A percentile compares a stretch with the other conserved stretches of the same genome.
Conservation (phyloP, 768 basidiomycete genomes). For the Holtermannia corniformis region DNA sequence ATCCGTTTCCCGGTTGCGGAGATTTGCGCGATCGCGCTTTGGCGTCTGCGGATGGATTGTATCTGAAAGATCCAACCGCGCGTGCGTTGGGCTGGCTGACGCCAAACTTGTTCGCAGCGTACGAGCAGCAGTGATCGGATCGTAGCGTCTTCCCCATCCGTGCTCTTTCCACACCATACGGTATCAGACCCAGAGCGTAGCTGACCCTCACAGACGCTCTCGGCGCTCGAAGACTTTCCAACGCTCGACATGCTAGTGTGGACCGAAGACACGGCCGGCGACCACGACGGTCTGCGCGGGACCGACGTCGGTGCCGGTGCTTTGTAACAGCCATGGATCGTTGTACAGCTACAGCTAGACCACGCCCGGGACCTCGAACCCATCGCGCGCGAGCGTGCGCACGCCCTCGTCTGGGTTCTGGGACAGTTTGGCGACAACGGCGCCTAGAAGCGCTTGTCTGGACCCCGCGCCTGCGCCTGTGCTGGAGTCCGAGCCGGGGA, state of each 20-base stretch:
- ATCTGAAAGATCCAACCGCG: too few species aligned
- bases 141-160: too few species aligned
- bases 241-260: not conserved
- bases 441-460: slow-evolving; percentile 8
- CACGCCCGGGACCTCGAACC: slow-evolving; percentile 30
- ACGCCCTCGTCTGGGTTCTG: slow-evolving; percentile 10
- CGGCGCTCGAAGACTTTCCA: not conserved
- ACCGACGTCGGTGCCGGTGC: too few species aligned
- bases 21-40: too few species aligned
- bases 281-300: too few species aligned
- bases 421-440: slow-evolving; percentile 15
- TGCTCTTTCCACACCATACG: too few species aligned
- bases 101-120: too few species aligned
- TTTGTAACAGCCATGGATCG: too few species aligned
- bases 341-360: slow-evolving; percentile 10
- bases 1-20: too few species aligned
- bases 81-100: too few species aligned
- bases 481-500: slow-evolving; percentile 4
- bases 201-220: not conserved
- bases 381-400: slow-evolving; percentile 18
- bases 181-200: not conserved
- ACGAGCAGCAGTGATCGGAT: too few species aligned
- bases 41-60: too few species aligned
- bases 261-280: not conserved
- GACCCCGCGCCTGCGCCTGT: not conserved